Base-by-base conservation (phyloP, 2,329 filamentous ascomycete species). In the Chlorencoelia australis region DNA sequence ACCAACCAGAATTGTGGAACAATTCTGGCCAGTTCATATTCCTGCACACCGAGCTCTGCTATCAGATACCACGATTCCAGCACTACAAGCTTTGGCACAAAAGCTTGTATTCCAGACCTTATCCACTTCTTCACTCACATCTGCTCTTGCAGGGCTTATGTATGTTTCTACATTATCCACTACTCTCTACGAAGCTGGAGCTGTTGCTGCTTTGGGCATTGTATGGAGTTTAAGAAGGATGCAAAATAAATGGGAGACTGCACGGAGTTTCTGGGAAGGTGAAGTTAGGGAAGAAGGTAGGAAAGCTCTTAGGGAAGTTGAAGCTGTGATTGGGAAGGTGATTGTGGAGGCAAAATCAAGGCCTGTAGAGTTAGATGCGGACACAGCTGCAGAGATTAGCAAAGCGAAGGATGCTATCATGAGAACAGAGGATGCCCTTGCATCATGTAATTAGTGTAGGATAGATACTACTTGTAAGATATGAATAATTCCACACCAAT, bases 1-100 rank as follows among this genome's bases (percentile, higher is more conserved):
- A 13, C 30, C 34, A 10, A 25, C 29, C 3, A 35, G 34, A 6
- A 36, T 49, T 10, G 41, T 45, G 22, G 37, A 27, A n/a, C 43
- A 47, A 28, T 47, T 50, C 17, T 94, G 83, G 85, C 84, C 80
- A 1, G 70, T 73, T 2, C 75, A 85, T 40, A 89, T 95, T 41
- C 66, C 80, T 10, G 68, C 73, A 17, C 78, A 79, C 6, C 75
- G 87, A n/a, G 64, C 69, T 22, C 75, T 76, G 45, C 69, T 87
- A 2, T 67, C 77, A 27, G 61, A 67, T n/a, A 68, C 74, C 41
- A 83, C 79, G 0, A 69, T 87, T 2, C 79, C 80, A 2, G 73
- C 77, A 1, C 64, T 88, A 3, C 82, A 86, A 52, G 75, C 80
- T 1, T 64, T 85, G 0, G 80, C 81, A 1, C 82, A 88, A 58